A percentile compares a stretch with the other conserved stretches of the same genome.
phyloP scores from a whole-genome alignment of 129 eudicot genomes.

The Cynara cardunculus region DNA sequence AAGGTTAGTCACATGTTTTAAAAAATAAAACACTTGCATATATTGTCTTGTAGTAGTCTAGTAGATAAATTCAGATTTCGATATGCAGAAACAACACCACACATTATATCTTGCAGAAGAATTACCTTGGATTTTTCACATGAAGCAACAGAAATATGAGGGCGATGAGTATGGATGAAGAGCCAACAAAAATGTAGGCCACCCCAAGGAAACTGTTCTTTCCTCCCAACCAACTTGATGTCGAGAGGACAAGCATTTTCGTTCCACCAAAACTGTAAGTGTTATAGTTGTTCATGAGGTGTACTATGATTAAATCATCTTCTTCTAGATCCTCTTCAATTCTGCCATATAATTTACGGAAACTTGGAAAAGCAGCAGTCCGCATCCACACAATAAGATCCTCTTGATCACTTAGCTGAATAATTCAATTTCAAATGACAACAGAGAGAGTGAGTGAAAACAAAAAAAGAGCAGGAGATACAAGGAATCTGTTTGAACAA shows the following conservation, averaged over 20 bases:
- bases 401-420: constrained; percentile 84
- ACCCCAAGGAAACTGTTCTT: constrained; percentile 76
- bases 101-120: not conserved
- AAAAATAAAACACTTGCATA: not conserved
- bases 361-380: constrained; percentile 88
- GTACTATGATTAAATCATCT: constrained; percentile 53
- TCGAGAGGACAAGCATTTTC: constrained; percentile 76
- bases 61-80: not conserved
- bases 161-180: constrained; percentile 53
- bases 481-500: not conserved
- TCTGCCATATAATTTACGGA: constrained; percentile 78
- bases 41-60: not conserved
- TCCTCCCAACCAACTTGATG: constrained; percentile 91
- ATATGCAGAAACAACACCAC: constrained; percentile 4
- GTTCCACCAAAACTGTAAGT: constrained; percentile 82
- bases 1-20: not conserved
- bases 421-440: not conserved
- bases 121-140: constrained; percentile 72
- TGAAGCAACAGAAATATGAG: constrained; percentile 68
- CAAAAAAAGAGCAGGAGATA: not conserved
- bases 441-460: not conserved
- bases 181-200: constrained; percentile 60
- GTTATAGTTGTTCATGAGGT: constrained; percentile 71
- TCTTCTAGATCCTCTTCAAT: constrained; percentile 74
- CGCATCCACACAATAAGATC: constrained; percentile 99